These are phyloP conservation scores for Purpureocillium lavendulum DNA, from an alignment of 2,329 filamentous ascomycete genomes.

Conservation along the genomic window DNA sequence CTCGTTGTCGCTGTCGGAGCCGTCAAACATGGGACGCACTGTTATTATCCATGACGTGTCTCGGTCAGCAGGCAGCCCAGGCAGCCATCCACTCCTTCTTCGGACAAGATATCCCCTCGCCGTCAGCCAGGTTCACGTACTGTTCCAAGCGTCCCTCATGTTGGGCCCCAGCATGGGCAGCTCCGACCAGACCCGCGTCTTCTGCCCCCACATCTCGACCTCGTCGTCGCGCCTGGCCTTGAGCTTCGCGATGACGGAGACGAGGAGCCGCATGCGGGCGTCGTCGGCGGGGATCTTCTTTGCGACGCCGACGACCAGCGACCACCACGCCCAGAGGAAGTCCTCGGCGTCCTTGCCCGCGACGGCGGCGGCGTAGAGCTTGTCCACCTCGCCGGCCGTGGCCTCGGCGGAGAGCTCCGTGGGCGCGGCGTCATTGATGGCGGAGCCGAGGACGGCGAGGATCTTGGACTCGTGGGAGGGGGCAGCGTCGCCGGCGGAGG, in stretches of 20 bases:
- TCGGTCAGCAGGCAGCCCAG: too few relatives aligned
- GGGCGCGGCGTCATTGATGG: slow-evolving; percentile 11
- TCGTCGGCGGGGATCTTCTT: slow-evolving; percentile 17
- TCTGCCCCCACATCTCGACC: slow-evolving; percentile 18
- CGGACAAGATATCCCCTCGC: background rate
- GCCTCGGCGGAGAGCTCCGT: slow-evolving; percentile 10
- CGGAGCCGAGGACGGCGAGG: slow-evolving; percentile 14
- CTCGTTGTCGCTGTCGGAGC: slow-evolving; percentile 11
- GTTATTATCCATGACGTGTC: background rate
- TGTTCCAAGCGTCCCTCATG: slow-evolving; percentile 20
- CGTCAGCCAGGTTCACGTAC: slow-evolving; percentile 10
- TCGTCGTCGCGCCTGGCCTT: slow-evolving; percentile 12
- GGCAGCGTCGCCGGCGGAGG: background rate
- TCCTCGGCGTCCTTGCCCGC: slow-evolving; percentile 11
- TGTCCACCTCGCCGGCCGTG: slow-evolving; percentile 15
- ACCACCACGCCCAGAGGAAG: slow-evolving; percentile 22
- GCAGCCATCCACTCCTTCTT: too few relatives aligned
- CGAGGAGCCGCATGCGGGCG: slow-evolving; percentile 14
- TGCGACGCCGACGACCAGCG: slow-evolving; percentile 14
- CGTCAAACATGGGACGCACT: slow-evolving; percentile 16
- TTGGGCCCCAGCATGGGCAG: slow-evolving; percentile 20
- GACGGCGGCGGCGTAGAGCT: slow-evolving; percentile 11
- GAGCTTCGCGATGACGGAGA: slow-evolving; percentile 12
- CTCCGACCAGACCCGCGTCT: slow-evolving; percentile 17
- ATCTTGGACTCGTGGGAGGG: slow-evolving; percentile 9